A percentile compares a stretch with the other conserved stretches of the same genome.
Conservation (phyloP, 129 eudicot species). For the Deinandra increscens region DNA sequence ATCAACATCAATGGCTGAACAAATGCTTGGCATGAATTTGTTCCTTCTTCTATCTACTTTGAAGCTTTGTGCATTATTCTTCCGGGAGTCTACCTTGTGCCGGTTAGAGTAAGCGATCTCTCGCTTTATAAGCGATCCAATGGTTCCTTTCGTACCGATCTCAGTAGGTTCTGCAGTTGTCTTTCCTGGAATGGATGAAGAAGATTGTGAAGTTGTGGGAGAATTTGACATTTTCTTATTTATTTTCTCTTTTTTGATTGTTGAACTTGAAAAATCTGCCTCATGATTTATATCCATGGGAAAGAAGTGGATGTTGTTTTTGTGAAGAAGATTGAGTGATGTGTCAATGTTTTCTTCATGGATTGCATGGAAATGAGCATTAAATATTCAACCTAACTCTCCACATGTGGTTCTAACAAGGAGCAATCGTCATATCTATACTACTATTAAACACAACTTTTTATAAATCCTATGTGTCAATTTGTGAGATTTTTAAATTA, state of each 20-base stretch:
- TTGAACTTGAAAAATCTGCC: conserved; percentile 30
- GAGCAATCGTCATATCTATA: too few relatives aligned
- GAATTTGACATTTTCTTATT: conserved; percentile 33
- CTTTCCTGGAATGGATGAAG: conserved; percentile 24
- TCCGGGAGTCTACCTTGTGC: conserved; percentile 27
- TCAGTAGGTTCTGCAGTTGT: conserved; percentile 38
- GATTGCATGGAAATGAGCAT: conserved; percentile 34
- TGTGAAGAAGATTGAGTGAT: conserved; percentile 28
- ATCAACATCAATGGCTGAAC: conserved; percentile 65
- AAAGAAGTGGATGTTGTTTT: conserved; percentile 12
- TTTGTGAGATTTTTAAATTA: too few relatives aligned
- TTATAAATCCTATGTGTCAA: too few relatives aligned
- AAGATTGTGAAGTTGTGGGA: conserved; percentile 27
- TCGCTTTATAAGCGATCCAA: conserved; percentile 63
- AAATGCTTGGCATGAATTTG: too few relatives aligned
- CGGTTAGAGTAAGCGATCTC: conserved; percentile 61
- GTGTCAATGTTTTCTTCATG: conserved; percentile 34
- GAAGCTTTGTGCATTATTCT: conserved; percentile 18
- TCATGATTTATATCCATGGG: conserved; percentile 25
- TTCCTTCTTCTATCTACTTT: conserved; percentile 42
- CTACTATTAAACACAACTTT: too few relatives aligned
- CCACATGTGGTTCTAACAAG: conserved; percentile 20
- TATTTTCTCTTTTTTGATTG: not conserved
- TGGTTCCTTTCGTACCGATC: conserved; percentile 45
- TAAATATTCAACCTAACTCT: conserved; percentile 33